Percentiles rank a stretch among this genome's conserved stretches.
Evolutionary conservation across 2,329 filamentous ascomycete species (phyloP).

Genomic region (Talaromyces amestolkiae): DNA sequence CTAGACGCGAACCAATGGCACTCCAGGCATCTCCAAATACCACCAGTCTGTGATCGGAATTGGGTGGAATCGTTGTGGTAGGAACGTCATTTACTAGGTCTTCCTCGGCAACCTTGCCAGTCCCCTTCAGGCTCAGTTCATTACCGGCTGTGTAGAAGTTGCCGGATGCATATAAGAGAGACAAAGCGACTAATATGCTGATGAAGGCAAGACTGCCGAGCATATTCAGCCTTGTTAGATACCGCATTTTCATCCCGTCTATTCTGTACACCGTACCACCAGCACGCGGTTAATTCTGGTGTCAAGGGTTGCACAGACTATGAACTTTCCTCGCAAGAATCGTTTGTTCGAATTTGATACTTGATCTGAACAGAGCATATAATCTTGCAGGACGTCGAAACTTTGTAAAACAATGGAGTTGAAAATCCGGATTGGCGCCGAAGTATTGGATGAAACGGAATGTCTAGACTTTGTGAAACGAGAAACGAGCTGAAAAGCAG

Average conservation of each 20-base stretch:
- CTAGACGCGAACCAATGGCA: constrained; percentile 30
- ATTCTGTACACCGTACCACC: neutral
- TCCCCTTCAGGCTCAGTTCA: constrained; percentile 5
- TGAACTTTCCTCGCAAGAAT: neutral
- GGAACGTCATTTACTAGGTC: constrained; percentile 23
- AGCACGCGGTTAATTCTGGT: neutral
- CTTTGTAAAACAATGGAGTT: neutral
- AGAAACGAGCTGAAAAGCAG: neutral
- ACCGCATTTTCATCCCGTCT: constrained; percentile 12
- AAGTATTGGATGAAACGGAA: neutral
- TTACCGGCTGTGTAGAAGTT: constrained; percentile 29
- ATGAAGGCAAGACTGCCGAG: constrained; percentile 17
- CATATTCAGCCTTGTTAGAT: constrained; percentile 10
- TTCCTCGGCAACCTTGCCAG: neutral
- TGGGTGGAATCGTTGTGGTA: constrained; percentile 23
- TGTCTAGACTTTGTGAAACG: neutral
- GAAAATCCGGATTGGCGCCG: neutral
- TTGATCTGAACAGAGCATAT: neutral
- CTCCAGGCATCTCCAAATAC: constrained; percentile 44
- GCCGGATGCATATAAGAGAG: constrained; percentile 15
- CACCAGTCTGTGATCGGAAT: constrained; percentile 31
- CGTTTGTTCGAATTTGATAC: neutral
- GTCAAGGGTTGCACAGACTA: neutral
- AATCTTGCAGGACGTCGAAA: no score
- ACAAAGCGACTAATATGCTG: constrained; percentile 11